Percentiles rank a stretch among this genome's conserved stretches.
Conservation (phyloP, 2,329 filamentous ascomycete genomes). For the Neocatenulostroma microsporum region DNA sequence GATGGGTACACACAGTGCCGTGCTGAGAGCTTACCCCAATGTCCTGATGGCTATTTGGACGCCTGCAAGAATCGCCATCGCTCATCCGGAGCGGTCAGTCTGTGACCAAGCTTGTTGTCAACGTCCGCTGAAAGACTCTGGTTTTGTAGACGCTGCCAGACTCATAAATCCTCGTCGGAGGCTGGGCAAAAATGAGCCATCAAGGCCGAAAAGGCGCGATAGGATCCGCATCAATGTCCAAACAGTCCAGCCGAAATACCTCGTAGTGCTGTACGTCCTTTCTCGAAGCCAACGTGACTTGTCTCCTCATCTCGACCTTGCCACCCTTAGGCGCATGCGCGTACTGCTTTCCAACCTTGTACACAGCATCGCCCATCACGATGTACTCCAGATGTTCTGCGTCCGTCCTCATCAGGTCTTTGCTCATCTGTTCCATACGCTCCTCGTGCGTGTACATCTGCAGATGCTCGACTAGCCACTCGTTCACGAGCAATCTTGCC, state of each 20-base stretch:
- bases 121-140: too few relatives aligned
- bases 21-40: too few relatives aligned
- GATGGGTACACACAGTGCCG: too few relatives aligned
- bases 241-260: conserved; percentile 39
- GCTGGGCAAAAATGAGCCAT: not conserved
- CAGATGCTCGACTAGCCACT: conserved; percentile 13
- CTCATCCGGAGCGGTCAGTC: too few relatives aligned
- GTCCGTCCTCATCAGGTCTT: conserved; percentile 12
- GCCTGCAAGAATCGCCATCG: too few relatives aligned
- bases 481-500: conserved; percentile 33
- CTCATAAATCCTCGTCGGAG: too few relatives aligned
- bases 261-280: conserved; percentile 36
- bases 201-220: conserved; percentile 12
- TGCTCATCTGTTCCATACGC: conserved; percentile 26
- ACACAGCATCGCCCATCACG: conserved; percentile 33
- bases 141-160: too few relatives aligned
- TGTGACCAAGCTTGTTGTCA: too few relatives aligned
- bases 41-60: too few relatives aligned
- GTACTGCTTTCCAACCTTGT: conserved; percentile 26
- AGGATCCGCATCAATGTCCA: conserved; percentile 24
- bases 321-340: conserved; percentile 19
- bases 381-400: conserved; percentile 26
- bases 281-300: conserved; percentile 26
- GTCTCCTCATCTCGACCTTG: conserved; percentile 15
- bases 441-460: conserved; percentile 16